Evolutionary conservation across 2,329 filamentous ascomycete species (phyloP), one percentile per base, ranked within the genome.

Genomic region (Talaromyces amestolkiae): DNA sequence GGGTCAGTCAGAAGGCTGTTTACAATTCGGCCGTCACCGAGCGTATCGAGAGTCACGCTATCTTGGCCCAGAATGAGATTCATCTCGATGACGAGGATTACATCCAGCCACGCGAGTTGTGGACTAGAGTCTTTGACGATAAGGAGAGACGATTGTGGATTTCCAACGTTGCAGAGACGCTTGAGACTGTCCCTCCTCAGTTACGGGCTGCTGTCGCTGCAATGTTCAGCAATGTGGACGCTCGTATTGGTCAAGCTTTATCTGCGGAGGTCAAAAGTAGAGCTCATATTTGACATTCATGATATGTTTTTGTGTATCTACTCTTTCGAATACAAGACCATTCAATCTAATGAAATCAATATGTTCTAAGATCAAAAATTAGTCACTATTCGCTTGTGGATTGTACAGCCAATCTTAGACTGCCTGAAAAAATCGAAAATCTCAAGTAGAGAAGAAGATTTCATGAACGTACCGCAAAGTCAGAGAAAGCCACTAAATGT

Each of bases 71-170:
- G 37, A 61, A 61, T 61, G 47, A 63, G 19, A 58, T 39, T 35
- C 35, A 41, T 37, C 45, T 65, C 22, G 37, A 39, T 11, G 63
- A 65, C 17, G 56, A 39, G 7, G 63, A 61, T 19, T 65, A 51
- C n/a, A n/a, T 53, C 22, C 63, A 65, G 63, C 63, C 63, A 45
- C 56, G 63, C 13, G 45, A 65, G 15, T 65, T 61, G n/a, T 65
- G 63, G 63, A 54, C 37, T 6, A 43, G 56, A 27, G 88, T 58
- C 13, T 43, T 58, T 22, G 58, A 61, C n/a, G 41, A 61, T 0
- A 37, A 33, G 19, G 58, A 74, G 56, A 67, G 67, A 45, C 64
- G 66, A 24, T 35, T 65, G 39, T 74, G 69, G 69, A 61, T 72
- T 1, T 51, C 58, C 3, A 74, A 74, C 65, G 67, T 74, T 9